Conservation (phyloP, 140 eudicot species). For the Cichorium intybus region DNA sequence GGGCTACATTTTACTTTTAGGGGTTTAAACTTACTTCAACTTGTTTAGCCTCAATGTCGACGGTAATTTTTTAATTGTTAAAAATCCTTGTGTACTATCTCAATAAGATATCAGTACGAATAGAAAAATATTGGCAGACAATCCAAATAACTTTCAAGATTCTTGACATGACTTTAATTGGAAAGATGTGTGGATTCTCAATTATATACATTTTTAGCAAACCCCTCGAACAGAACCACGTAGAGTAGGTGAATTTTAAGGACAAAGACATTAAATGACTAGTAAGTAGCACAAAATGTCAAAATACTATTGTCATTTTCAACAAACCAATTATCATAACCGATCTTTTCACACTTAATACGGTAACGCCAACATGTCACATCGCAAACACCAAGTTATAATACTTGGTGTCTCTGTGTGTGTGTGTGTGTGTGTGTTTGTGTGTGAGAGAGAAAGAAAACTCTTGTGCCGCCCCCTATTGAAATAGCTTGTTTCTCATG, state of each 20-base stretch:
- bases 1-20: background rate
- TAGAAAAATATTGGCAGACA: slow-evolving; percentile 32
- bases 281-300: slow-evolving; percentile 41
- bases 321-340: background rate
- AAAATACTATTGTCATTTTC: background rate
- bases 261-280: slow-evolving; percentile 7
- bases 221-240: slow-evolving; percentile 23
- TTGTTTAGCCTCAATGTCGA: background rate
- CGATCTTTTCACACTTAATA: slow-evolving; percentile 1
- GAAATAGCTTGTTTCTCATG: slow-evolving; percentile 15
- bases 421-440: background rate
- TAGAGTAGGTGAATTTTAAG: slow-evolving; percentile 34
- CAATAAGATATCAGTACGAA: background rate
- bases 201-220: slow-evolving; percentile 26
- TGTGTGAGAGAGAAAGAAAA: slow-evolving; percentile 11
- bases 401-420: slow-evolving; percentile 13
- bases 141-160: slow-evolving; percentile 28
- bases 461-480: background rate
- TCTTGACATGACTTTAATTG: slow-evolving; percentile 28
- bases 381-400: slow-evolving; percentile 24
- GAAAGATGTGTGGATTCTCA: slow-evolving; percentile 22
- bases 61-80: background rate
- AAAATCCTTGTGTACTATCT: background rate
- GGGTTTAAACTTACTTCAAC: background rate
- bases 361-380: slow-evolving; percentile 21